Conservation (phyloP, 2,329 filamentous ascomycete genomes). For the Aspergillus japonicus region DNA sequence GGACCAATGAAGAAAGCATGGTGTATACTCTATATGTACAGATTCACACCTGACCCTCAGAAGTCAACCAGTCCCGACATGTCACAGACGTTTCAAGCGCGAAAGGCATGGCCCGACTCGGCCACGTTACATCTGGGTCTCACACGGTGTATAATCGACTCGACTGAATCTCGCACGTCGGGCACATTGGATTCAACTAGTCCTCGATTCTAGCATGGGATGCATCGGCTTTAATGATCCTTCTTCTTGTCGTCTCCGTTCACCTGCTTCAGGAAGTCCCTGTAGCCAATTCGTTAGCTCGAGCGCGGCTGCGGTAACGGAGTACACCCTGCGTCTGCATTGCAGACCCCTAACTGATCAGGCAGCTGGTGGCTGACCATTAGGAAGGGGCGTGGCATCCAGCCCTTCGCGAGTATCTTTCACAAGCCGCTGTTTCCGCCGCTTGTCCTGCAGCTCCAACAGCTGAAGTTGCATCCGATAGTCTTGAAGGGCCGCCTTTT, state of each 20-base stretch:
- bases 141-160: not conserved
- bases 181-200: conserved; percentile 2
- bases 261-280: conserved; percentile 52
- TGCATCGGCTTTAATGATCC: conserved; percentile 33
- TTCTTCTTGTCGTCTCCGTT: conserved; percentile 50
- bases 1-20: conserved; percentile 10
- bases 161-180: not conserved
- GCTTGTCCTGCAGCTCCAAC: no score
- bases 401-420: no score
- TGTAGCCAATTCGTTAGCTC: conserved; percentile 21
- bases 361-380: no score
- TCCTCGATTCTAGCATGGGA: conserved; percentile 14
- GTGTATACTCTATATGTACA: conserved; percentile 33
- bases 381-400: no score
- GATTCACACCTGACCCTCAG: conserved; percentile 18
- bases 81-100: conserved; percentile 2
- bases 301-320: not conserved
- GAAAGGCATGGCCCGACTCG: not conserved
- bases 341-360: no score
- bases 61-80: not conserved
- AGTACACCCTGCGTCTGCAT: no score
- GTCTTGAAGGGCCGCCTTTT: no score
- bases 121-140: not conserved
- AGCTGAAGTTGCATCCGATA: no score
- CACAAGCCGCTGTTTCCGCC: no score